Conservation (phyloP, 169 alveolate species). For the Cystoisospora suis region DNA sequence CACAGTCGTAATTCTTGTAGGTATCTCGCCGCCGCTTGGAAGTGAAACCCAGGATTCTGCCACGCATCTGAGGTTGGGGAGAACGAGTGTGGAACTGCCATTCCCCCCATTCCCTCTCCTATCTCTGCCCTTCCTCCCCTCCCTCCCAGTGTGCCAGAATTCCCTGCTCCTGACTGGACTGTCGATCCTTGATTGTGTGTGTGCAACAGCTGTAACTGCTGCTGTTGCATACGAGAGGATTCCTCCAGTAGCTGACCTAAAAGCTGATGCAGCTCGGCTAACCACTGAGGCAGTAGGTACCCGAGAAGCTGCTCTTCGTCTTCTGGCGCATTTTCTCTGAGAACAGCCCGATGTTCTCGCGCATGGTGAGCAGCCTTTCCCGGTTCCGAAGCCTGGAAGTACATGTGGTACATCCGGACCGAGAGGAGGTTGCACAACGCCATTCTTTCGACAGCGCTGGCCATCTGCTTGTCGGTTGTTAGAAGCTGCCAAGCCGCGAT, state of each 20-base stretch:
- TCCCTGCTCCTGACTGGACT: not conserved
- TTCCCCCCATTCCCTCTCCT: not conserved
- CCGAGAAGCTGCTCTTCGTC: constrained; percentile 34
- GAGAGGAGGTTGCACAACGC: constrained; percentile 57
- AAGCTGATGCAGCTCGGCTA: constrained; percentile 63
- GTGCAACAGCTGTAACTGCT: not conserved
- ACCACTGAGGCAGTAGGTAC: constrained; percentile 64
- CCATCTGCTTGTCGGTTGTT: constrained; percentile 62
- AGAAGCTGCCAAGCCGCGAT: constrained; percentile 67
- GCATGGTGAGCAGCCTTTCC: constrained; percentile 67
- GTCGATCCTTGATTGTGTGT: not conserved
- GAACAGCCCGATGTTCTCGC: constrained; percentile 67
- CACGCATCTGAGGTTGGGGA: constrained; percentile 45
- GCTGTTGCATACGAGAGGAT: constrained; percentile 31
- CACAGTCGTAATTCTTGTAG: constrained; percentile 58
- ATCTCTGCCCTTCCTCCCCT: not conserved
- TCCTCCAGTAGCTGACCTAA: constrained; percentile 61
- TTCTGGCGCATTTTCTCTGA: constrained; percentile 61
- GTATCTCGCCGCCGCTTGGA: constrained; percentile 65
- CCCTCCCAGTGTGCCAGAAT: not conserved
- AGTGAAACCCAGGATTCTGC: constrained; percentile 63
- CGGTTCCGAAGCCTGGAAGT: constrained; percentile 63
- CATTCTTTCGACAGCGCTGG: constrained; percentile 63
- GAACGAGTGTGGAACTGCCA: not conserved
- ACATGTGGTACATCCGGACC: constrained; percentile 67